Percentiles rank a stretch among this genome's conserved stretches.
phyloP scores from a whole-genome alignment of 1,139 yeast species.

The Neolecta irregularis region DNA sequence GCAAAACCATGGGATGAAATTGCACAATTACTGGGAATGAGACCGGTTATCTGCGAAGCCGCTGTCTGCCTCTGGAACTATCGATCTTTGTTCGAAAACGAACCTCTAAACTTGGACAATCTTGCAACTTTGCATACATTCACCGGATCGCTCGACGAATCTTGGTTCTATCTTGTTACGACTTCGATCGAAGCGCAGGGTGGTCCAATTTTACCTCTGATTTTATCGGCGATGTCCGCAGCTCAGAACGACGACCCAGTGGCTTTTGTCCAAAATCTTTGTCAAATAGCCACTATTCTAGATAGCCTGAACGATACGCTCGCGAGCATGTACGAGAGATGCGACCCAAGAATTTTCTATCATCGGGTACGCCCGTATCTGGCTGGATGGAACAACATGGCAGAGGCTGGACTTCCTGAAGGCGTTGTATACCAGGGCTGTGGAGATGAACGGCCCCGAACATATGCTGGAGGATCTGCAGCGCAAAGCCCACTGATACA shows the following conservation, averaged over 20 bases:
- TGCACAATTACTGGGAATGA: conserved; percentile 48
- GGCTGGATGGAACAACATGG: conserved; percentile 93
- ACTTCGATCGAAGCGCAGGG: conserved; percentile 77
- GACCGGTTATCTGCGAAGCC: conserved; percentile 81
- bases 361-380: conserved; percentile 55
- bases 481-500: conserved; percentile 87
- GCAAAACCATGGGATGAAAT: conserved; percentile 43
- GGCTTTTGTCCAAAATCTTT: conserved; percentile 34
- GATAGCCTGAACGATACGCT: conserved; percentile 61
- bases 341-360: conserved; percentile 85
- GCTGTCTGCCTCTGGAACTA: conserved; percentile 74
- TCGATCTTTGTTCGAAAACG: conserved; percentile 34
- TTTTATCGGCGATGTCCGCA: conserved; percentile 45
- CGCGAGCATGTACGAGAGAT: conserved; percentile 80
- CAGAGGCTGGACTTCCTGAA: conserved; percentile 62
- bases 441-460: conserved; percentile 33
- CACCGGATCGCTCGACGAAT: conserved; percentile 81
- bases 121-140: conserved; percentile 69
- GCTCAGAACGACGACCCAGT: conserved; percentile 32
- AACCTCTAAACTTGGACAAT: conserved; percentile 40
- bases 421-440: conserved; percentile 14
- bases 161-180: conserved; percentile 85
- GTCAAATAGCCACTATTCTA: conserved; percentile 56
- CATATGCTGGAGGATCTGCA: conserved; percentile 79
- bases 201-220: conserved; percentile 45